Evolutionary conservation across 495 filamentous ascomycete genomes (phyloP), one percentile per base, ranked within the genome.

Genomic region (Pseudoneurospora amorphoporcata): DNA sequence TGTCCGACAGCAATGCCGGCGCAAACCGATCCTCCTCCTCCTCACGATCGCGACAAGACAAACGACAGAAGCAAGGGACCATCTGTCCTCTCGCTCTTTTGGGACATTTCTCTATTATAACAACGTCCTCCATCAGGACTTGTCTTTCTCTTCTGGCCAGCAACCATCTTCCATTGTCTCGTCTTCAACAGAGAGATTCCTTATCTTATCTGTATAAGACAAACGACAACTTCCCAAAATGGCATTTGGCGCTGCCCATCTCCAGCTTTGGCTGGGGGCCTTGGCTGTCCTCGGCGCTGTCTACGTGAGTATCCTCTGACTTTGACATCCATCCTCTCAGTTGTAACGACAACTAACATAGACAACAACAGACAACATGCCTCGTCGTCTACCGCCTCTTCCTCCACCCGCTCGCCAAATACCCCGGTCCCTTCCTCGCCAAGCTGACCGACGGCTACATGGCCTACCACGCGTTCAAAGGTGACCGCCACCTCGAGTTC

Each of bases 351-450:
- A 41, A 68, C 39, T 73, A 41, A 72, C 45, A 47, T 9, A 8
- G 16, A 17, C 53, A 4, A 53, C 41, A 17, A 47, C 68, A 77
- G 78, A 73, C 75, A 76, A 73, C 70, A 76, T 76, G 78, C 19
- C 68, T 85, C 38, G 77, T 81, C 69, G 70, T 86, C 69, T 90
- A 90, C 77, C 79, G 84, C 17, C 41, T 90, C 53, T 88, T 84
- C 73, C 84, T 92, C 75, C 90, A 92, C 76, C 90, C 89, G 6
- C 78, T 91, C 6, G 84, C 88, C n/a, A 88, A 87, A 75, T 91
- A 91, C 72, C 90, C 90, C 2, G 90, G 90, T 0, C 90, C 90
- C 0, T 80, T 88, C 40, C 77, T 90, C 2, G 88, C 85, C 70
- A 87, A 86, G 76, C 79, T 89, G 58, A 88, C 89, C 23, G 83